Evolutionary conservation across 306 rosid species (phyloP).

Genomic region (Betula pendula): DNA sequence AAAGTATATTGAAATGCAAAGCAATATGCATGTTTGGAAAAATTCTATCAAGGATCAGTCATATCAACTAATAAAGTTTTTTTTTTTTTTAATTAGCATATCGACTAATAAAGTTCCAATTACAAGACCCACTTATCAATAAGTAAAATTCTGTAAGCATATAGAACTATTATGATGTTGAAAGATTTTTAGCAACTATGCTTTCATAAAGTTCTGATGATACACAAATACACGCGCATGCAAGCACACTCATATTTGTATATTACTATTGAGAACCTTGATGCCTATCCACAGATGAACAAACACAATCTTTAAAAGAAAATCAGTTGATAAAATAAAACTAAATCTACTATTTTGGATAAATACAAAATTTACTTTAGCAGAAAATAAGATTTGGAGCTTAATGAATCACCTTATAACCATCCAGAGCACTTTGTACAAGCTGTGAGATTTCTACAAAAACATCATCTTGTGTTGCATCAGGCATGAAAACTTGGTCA

Average conservation of each 20-base stretch:
- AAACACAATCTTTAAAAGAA: neutral
- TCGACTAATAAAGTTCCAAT: neutral
- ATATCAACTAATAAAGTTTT: neutral
- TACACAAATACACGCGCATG: neutral
- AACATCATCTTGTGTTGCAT: slow-evolving; percentile 76
- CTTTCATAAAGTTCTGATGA: neutral
- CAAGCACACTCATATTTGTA: neutral
- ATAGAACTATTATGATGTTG: neutral
- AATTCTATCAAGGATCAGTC: neutral
- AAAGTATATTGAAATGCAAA: neutral
- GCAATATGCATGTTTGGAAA: slow-evolving; percentile 6
- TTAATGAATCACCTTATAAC: slow-evolving; percentile 76
- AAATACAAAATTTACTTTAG: neutral
- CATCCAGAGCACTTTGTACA: slow-evolving; percentile 98
- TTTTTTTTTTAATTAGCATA: neutral
- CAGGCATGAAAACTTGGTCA: slow-evolving; percentile 89
- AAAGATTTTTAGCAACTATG: neutral
- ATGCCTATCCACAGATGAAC: neutral
- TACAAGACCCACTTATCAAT: neutral
- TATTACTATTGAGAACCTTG: neutral
- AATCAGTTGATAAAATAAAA: neutral
- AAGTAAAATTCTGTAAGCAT: neutral
- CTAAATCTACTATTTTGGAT: neutral
- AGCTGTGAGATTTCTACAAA: slow-evolving; percentile 94
- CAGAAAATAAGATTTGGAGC: slow-evolving; percentile 6